These are phyloP conservation scores for Fagopyrum tataricum DNA, from an alignment of 148 eudicot genomes.

Conservation along the genomic window DNA sequence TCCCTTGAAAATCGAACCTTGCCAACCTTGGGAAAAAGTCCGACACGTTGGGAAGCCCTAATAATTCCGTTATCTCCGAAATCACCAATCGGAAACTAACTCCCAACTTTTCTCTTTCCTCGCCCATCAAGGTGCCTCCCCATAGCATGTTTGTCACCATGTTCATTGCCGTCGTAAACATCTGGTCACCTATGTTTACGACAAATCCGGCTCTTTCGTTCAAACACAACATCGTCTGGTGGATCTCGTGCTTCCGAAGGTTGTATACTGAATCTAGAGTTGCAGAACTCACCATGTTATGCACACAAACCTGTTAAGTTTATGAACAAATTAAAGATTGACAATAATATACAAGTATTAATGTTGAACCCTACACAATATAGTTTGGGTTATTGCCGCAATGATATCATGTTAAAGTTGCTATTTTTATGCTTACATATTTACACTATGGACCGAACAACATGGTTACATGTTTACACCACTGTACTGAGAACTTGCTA, in stretches of 20 bases:
- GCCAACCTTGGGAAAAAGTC: too few species aligned
- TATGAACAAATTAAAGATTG: too few species aligned
- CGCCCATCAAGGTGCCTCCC: conserved; percentile 16
- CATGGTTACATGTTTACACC: too few species aligned
- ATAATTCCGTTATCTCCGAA: background rate
- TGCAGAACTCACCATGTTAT: conserved; percentile 33
- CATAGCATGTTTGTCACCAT: conserved; percentile 23
- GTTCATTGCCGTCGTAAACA: conserved; percentile 16
- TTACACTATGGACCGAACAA: too few species aligned
- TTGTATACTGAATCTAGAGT: conserved; percentile 19
- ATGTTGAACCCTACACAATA: too few species aligned
- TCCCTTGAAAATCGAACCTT: too few species aligned
- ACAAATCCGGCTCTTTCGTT: background rate
- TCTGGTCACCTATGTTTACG: conserved; percentile 19
- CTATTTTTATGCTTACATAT: too few species aligned
- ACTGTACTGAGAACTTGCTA: too few species aligned
- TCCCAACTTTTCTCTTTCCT: background rate
- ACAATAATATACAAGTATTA: too few species aligned
- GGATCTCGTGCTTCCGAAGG: conserved; percentile 12
- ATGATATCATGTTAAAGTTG: too few species aligned
- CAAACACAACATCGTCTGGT: conserved; percentile 12
- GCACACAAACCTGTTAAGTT: conserved; percentile 4
- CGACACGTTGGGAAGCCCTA: conserved; percentile 24
- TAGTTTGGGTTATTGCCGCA: too few species aligned
- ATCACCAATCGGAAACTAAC: conserved; percentile 17